Evolutionary conservation across 495 filamentous ascomycete genomes (phyloP), one percentile per base, ranked within the genome.

Genomic region (Xylaria acuta): DNA sequence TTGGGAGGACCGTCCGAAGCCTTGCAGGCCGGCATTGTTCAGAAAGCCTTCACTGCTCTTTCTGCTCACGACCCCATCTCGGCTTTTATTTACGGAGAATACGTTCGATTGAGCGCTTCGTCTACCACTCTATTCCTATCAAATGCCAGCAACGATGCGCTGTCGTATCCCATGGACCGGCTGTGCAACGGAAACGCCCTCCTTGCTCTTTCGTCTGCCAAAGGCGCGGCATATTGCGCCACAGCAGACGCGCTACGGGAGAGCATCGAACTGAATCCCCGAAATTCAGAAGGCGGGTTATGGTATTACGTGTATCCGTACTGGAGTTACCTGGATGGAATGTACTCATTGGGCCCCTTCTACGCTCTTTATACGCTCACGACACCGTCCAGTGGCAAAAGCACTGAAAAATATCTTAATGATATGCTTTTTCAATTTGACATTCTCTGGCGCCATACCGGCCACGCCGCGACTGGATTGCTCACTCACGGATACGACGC

Each of bases 401-500:
- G 69, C 69, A 71, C 40, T 1, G 73, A 41, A 9, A 54, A 6
- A 14, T 70, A 67, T 9, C 56, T 77, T 9, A 72, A 84, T 53
- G 84, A 88, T 69, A 85, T 90, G 74, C 75, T 84, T 32, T 76
- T 77, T 32, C 87, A 90, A 80, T 83, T 90, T 20, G 80, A 84
- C 20, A 81, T 88, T 2, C 74, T 89, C 32, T 86, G 88, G 80
- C 58, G 43, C 16, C 86, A 87, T 66, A 86, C 83, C 41, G 75
- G 78, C 25, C 81, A 89, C 75, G 51, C 77, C 16, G 77, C 76
- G 1, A 82, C 81, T 0, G 83, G 83, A 0, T 80, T 90, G 7
- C 78, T 91, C 4, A 80, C 80, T 27, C 88, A 91, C 74, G 89
- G 89, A 6, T 90, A 90, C 73, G 89, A 90, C 62, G 85, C 83